These are phyloP conservation scores for Entophlyctis luteolus DNA, from an alignment of 192 early-diverging fungal genomes.

Conservation along the genomic window DNA sequence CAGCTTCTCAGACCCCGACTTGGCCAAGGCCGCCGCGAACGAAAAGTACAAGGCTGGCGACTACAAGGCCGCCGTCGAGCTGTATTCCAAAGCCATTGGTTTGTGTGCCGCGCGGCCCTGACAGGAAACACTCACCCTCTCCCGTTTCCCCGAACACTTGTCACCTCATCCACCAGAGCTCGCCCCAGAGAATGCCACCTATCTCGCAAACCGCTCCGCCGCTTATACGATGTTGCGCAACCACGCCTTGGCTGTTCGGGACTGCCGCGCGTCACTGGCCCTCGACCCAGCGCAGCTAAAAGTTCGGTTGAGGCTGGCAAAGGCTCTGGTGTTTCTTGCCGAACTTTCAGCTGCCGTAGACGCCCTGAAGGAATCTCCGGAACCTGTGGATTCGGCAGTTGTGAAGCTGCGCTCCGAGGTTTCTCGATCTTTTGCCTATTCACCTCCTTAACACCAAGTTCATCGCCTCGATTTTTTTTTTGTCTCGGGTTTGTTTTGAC, in stretches of 20 bases:
- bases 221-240: constrained; percentile 67
- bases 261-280: constrained; percentile 57
- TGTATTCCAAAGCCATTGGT: constrained; percentile 72
- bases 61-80: constrained; percentile 61
- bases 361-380: too few species aligned
- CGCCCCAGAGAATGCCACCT: constrained; percentile 58
- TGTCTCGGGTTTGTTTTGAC: too few species aligned
- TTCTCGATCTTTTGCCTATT: too few species aligned
- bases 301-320: constrained; percentile 64
- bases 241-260: constrained; percentile 56
- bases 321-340: constrained; percentile 69
- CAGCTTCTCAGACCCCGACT: too few species aligned
- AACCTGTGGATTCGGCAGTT: too few species aligned
- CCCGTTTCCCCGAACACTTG: too few species aligned
- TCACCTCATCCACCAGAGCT: too few species aligned
- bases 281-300: constrained; percentile 63
- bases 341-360: too few species aligned
- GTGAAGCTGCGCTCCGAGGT: too few species aligned
- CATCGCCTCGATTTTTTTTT: too few species aligned
- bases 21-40: constrained; percentile 70
- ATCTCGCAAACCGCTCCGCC: constrained; percentile 75
- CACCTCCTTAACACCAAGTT: too few species aligned
- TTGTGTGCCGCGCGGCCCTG: not conserved
- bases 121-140: too few species aligned
- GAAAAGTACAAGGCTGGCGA: constrained; percentile 64